These are phyloP conservation scores for Neofusicoccum kwambonambiense DNA, from an alignment of 2,329 filamentous ascomycete species.

Conservation along the genomic window DNA sequence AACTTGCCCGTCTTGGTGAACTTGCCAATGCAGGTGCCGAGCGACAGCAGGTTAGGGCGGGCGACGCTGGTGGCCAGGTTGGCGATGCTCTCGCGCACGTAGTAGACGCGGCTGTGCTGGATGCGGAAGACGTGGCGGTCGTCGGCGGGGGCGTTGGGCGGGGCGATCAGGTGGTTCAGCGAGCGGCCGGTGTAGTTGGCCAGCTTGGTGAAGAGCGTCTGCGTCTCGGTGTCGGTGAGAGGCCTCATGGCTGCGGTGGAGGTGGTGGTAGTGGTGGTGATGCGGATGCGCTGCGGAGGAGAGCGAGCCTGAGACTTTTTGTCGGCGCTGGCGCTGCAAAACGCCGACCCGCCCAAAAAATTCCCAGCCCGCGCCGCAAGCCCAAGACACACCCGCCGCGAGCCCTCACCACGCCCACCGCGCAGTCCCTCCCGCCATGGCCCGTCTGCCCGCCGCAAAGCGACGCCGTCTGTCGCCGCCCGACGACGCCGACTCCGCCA, in stretches of 20 bases:
- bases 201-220: slow-evolving; percentile 85
- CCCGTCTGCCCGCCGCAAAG: slow-evolving; percentile 35
- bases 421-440: slow-evolving; percentile 33
- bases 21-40: slow-evolving; percentile 90
- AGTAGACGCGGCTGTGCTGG: slow-evolving; percentile 82
- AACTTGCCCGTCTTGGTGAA: slow-evolving; percentile 83
- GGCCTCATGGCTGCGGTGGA: slow-evolving; percentile 61
- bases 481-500: slow-evolving; percentile 20
- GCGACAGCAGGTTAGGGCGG: slow-evolving; percentile 75
- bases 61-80: slow-evolving; percentile 87
- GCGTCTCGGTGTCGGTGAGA: slow-evolving; percentile 75
- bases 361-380: neutral
- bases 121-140: slow-evolving; percentile 54
- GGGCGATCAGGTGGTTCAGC: slow-evolving; percentile 69
- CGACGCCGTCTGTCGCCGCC: slow-evolving; percentile 39
- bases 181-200: slow-evolving; percentile 89
- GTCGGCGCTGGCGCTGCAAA: slow-evolving; percentile 28
- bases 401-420: neutral
- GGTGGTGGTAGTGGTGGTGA: slow-evolving; percentile 7
- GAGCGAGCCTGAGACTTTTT: slow-evolving; percentile 17
- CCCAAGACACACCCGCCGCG: neutral
- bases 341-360: slow-evolving; percentile 1
- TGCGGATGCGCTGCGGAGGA: neutral
- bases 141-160: slow-evolving; percentile 15
- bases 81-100: slow-evolving; percentile 82